phyloP scores from a whole-genome alignment of 345 rosid genomes.

The Cardamine resedifolia region DNA sequence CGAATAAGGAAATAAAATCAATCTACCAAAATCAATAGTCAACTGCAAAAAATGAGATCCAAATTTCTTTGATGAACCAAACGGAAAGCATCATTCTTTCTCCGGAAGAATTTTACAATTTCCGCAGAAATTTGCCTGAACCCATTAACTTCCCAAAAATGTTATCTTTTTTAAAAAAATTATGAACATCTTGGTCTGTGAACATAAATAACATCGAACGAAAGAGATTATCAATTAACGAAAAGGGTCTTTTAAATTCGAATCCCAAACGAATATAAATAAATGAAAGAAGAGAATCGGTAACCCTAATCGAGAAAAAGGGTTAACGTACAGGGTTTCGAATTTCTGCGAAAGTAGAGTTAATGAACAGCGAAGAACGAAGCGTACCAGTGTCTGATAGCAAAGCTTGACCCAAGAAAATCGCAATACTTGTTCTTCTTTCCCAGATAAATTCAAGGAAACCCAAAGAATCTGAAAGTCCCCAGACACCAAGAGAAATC shows the following conservation, averaged over 20 bases:
- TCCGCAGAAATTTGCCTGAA: neutral
- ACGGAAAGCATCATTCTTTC: neutral
- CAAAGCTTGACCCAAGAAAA: constrained; percentile 9
- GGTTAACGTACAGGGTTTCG: neutral
- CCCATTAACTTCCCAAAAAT: neutral
- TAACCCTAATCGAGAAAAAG: constrained; percentile 7
- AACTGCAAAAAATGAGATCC: neutral
- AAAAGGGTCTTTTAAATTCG: neutral
- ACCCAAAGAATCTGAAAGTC: neutral
- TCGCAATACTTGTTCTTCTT: neutral
- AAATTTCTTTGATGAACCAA: constrained; percentile 6
- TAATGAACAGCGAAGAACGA: constrained; percentile 8
- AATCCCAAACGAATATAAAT: neutral
- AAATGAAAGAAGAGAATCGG: neutral
- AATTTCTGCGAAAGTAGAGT: constrained; percentile 1
- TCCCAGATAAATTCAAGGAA: neutral
- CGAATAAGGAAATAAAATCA: constrained; percentile 28
- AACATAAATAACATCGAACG: constrained; percentile 17
- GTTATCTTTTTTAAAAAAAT: neutral
- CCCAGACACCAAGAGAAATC: neutral
- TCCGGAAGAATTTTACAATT: neutral
- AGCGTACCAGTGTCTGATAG: constrained; percentile 27
- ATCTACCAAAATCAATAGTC: constrained; percentile 10
- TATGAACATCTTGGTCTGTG: constrained; percentile 19
- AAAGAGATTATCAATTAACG: neutral